Evolutionary conservation across 768 basidiomycete genomes (phyloP), one percentile per base, ranked within the genome.

Genomic region (Calocybe indica): DNA sequence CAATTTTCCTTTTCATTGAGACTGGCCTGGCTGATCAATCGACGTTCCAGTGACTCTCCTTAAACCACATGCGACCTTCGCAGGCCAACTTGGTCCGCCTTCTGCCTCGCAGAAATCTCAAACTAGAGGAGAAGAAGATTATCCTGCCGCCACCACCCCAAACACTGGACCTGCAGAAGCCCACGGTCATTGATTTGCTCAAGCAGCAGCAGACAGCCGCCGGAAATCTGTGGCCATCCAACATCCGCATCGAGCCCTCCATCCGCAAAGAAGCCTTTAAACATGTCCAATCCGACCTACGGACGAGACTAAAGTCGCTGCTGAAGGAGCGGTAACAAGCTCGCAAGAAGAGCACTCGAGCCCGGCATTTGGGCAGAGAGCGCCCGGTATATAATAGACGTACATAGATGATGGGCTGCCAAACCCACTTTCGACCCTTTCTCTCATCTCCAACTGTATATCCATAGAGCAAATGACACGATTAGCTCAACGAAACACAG

Each of bases 231-330:
- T 76, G 73, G 73, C 74, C 74, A 6, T 46, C 53, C n/a, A 76
- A 76, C 55, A 64, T 76, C 43, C 65, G 73, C 30, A 62, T 76
- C 37, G 74, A 76, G 52, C 70, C 67, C 8, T 64, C 68, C 40
- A 56, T 74, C 29, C 73, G 69, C 59, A 72, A 66, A 54, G 61
- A 64, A 35, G 62, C 55, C 12, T 69, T 72, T 42, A 66, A 63
- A 45, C 59, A 55, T 36, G 71, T 74, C 12, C 59, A 65, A 43
- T 64, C 69, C 2, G 65, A 67, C 39, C 54, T 72, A 11, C 62
- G 72, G 52, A 62, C 60, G 2, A 55, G 60, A 35, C 49, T 73
- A 54, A 73, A 69, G 59, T 69, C 60, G 39, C 54, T 74, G 60
- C 60, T 73, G 57, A 71, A 67, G 62, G 74, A 76, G 58, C 61